Base-by-base conservation (phyloP, 2,329 filamentous ascomycete species). In the Stylonectria norvegica region DNA sequence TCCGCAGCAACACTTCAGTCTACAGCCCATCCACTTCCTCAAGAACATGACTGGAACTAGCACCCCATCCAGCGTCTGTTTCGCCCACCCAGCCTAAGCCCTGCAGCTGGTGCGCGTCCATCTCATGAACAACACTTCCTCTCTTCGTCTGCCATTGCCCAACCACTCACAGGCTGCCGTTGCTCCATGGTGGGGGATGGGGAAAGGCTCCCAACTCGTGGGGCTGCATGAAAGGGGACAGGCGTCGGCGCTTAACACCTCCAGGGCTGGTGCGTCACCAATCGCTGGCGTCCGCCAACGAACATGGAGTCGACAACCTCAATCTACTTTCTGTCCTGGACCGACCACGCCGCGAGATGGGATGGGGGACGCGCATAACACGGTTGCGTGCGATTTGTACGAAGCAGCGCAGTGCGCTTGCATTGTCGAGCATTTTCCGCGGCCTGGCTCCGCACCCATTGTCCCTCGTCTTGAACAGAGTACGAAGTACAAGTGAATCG, bases 161-260 rank as follows among this genome's bases (percentile, higher is more conserved):
- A 41, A 14, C 54, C 54, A 57, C 45, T 57, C 38, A 54, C 30
- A 45, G 33, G 36, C 39, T 34, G 38, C 14, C 30, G 43, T 35
- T 37, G 38, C 36, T 36, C 39, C 38, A 32, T 36, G 45, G 53
- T 53, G 53, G 52, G 54, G 53, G 52, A 52, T 40, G 40, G 42
- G 43, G 45, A 45, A 43, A 20, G 18, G 34, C 45, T 47, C 50
- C 47, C 52, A 61, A 57, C 55, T 45, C 59, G 59, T 61, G 60
- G 66, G 67, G 65, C 67, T 72, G 72, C 72, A 73, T 67, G 63
- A 61, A 64, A 62, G 58, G 56, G 60, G 67, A 70, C 71, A 75
- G 69, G 68, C 67, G 62, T 71, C 69, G 72, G 76, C 76, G 76
- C 75, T 79, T 79, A 79, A 65, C 58, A n/a, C n/a, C n/a, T n/a